phyloP scores from a whole-genome alignment of 2,329 filamentous ascomycete species.

The Hypoxylon sp. region DNA sequence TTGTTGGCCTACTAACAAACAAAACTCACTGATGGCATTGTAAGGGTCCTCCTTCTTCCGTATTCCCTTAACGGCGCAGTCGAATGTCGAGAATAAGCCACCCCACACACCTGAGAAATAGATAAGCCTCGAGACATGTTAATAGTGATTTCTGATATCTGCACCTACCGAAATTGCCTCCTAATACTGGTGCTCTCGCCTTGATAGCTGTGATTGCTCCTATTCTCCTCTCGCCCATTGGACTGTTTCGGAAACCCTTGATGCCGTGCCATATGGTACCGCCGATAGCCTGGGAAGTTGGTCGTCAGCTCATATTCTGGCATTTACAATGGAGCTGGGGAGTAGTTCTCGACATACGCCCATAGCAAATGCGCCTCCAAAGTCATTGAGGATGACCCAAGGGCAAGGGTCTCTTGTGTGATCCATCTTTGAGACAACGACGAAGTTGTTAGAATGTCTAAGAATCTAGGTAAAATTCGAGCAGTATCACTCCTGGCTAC shows the following conservation, averaged over 20 bases:
- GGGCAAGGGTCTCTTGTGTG: constrained; percentile 97
- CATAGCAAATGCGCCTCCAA: constrained; percentile 97
- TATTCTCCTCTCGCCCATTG: constrained; percentile 94
- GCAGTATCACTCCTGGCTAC: background rate
- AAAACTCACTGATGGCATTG: constrained; percentile 80
- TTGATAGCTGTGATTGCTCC: constrained; percentile 98
- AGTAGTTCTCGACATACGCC: constrained; percentile 73
- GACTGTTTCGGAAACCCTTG: constrained; percentile 91
- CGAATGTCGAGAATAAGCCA: constrained; percentile 93
- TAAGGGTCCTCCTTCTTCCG: constrained; percentile 98
- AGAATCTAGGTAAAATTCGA: constrained; percentile 4
- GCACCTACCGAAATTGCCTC: constrained; percentile 86
- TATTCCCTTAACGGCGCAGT: constrained; percentile 95
- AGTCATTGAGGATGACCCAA: constrained; percentile 96
- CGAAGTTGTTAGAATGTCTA: constrained; percentile 7
- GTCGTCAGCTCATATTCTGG: constrained; percentile 17
- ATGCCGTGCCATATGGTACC: constrained; percentile 52
- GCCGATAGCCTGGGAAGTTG: constrained; percentile 47
- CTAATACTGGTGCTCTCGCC: constrained; percentile 93
- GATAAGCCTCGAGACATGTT: constrained; percentile 9
- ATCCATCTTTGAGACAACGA: constrained; percentile 74
- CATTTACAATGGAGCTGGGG: background rate
- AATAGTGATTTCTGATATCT: background rate
- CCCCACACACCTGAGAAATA: constrained; percentile 77
- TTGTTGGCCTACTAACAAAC: background rate